Evolutionary conservation across 2,329 filamentous ascomycete genomes (phyloP), one percentile per base, ranked within the genome.

Genomic region (Arthrobotrys musiformis): DNA sequence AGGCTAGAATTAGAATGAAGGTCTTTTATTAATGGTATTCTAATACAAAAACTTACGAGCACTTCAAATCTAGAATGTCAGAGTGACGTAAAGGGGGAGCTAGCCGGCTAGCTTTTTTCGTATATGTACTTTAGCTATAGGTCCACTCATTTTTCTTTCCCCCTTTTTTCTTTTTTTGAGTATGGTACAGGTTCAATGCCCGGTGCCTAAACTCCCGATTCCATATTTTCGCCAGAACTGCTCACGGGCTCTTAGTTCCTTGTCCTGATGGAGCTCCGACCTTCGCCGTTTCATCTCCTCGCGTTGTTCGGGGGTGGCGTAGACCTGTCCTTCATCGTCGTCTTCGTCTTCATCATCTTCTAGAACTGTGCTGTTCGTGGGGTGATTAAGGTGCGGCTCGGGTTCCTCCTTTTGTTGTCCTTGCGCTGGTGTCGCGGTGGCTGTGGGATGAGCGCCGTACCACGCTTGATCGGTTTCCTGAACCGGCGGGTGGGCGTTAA

Each of bases 301-400:
- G 4, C 66, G 52, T 30, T 70, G 73, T 28, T 77, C 66, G 0
- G 73, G 66, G 2, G 73, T 77, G 15, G 73, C 73, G 13, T 70
- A 77, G 9, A 77, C 52, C 28, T 77, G 66, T 7, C 66, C 73
- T 66, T 75, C 70, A 11, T 76, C 73, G 26, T 70, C 64, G 42
- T 70, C 72, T 5, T 70, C 64, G 3, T 76, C 72, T 2, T 70
- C 73, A 4, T 52, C 37, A 1, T 48, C 56, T 54, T 70, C 24
- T 17, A 40, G 33, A n/a, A 40, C 9, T 4, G 19, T 2, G 11
- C 30, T 28, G 6, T 24, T 56, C 5, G 11, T 48, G 15, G n/a
- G 33, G n/a, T 46, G 35, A 11, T 42, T 19, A 9, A 28, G 7
- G 7, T 37, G 33, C 22, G 35, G 22, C 26, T 1, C 13, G 54